phyloP scores from a whole-genome alignment of 768 basidiomycete genomes.

The Lentinus tigrinus region DNA sequence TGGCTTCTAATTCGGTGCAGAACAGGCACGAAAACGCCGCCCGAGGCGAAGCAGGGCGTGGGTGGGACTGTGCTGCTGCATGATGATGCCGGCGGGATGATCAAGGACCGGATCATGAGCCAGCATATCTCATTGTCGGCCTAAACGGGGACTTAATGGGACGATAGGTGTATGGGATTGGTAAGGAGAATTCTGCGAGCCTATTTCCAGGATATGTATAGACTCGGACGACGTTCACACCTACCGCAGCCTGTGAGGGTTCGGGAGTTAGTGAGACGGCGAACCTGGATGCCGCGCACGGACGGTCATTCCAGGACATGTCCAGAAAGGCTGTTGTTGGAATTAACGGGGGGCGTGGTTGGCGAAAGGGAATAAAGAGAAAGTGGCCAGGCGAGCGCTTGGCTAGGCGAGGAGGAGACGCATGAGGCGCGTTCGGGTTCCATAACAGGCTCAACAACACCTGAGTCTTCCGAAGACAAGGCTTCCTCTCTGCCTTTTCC shows the following conservation, averaged over 20 bases:
- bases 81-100: neutral
- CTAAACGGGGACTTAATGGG: neutral
- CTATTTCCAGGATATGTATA: constrained; percentile 13
- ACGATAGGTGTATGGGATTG: neutral
- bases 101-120: neutral
- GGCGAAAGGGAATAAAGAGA: too few species aligned
- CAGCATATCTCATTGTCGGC: neutral
- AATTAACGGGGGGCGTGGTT: too few species aligned
- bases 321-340: too few species aligned
- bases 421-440: constrained; percentile 2
- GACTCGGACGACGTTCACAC: neutral
- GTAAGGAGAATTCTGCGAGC: constrained; percentile 10
- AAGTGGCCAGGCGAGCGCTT: too few species aligned
- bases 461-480: constrained; percentile 6
- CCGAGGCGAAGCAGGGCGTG: too few species aligned
- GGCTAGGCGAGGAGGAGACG: too few species aligned
- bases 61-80: neutral
- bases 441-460: constrained; percentile 14
- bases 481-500: constrained; percentile 2
- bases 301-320: too few species aligned
- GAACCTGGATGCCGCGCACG: too few species aligned
- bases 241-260: constrained; percentile 3
- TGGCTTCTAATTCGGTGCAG: too few species aligned
- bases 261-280: neutral
- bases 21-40: too few species aligned